Percentiles rank a stretch among this genome's conserved stretches.
Conservation (phyloP, 768 basidiomycete genomes). For the Hydnomerulius pinastri region DNA sequence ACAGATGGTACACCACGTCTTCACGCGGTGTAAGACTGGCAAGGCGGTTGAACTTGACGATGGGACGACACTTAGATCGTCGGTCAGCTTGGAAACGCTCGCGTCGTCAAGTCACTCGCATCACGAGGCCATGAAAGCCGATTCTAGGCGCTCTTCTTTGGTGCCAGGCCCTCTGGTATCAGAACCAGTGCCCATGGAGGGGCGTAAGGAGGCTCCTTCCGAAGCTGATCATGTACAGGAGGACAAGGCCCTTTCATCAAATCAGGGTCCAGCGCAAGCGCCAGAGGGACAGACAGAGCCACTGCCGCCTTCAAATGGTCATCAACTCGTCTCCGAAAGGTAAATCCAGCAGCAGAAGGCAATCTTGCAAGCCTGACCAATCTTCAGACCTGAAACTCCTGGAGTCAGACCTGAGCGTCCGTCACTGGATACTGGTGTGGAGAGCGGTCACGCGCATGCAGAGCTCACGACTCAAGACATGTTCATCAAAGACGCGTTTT, state of each 20-base stretch:
- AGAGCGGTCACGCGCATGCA: constrained; percentile 28
- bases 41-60: constrained; percentile 17
- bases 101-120: constrained; percentile 4
- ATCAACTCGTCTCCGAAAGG: constrained; percentile 17
- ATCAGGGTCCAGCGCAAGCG: constrained; percentile 2
- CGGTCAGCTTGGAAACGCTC: constrained; percentile 24
- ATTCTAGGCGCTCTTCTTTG: constrained; percentile 12
- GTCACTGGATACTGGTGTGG: constrained; percentile 17
- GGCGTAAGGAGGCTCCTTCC: neutral
- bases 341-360: constrained; percentile 1
- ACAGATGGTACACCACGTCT: constrained; percentile 98
- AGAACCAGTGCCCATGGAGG: neutral
- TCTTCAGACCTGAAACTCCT: constrained; percentile 1
- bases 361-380: constrained; percentile 2
- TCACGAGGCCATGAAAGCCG: constrained; percentile 5
- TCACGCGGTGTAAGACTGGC: constrained; percentile 69
- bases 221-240: constrained; percentile 5
- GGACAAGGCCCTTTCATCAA: neutral
- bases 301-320: constrained; percentile 2
- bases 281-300: neutral
- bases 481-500: constrained; percentile 96
- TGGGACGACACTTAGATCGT: constrained; percentile 17
- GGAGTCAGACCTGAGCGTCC: constrained; percentile 29
- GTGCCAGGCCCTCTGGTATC: constrained; percentile 1
- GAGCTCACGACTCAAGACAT: constrained; percentile 80